These are phyloP conservation scores for Moesziomyces parantarcticus DNA, from an alignment of 1,284 basidiomycete species.

Conservation along the genomic window DNA sequence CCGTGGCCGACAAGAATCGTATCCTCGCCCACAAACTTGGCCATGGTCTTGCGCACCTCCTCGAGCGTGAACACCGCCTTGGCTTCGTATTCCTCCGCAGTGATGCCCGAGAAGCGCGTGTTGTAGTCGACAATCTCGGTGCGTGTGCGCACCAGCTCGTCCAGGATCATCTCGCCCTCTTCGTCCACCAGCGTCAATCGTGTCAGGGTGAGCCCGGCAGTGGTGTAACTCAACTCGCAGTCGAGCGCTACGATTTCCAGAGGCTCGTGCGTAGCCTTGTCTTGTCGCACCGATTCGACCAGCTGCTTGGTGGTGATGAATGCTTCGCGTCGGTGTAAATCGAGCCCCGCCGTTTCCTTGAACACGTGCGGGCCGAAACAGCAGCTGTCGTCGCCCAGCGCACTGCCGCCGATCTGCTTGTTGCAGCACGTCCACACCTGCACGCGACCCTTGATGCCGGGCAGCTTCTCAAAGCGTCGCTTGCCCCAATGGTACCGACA, in stretches of 20 bases:
- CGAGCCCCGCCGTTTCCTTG: conserved; percentile 54
- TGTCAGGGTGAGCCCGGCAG: conserved; percentile 60
- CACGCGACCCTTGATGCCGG: conserved; percentile 31
- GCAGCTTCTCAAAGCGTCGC: conserved; percentile 42
- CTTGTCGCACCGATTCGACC: conserved; percentile 12
- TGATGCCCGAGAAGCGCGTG: conserved; percentile 64
- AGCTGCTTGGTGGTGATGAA: conserved; percentile 51
- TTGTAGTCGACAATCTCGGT: conserved; percentile 62
- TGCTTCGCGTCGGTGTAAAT: conserved; percentile 55
- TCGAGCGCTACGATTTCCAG: conserved; percentile 62
- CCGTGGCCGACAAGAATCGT: conserved; percentile 65
- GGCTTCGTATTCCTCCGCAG: conserved; percentile 43
- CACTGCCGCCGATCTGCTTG: conserved; percentile 46
- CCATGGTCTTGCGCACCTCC: conserved; percentile 46
- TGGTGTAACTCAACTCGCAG: conserved; percentile 65
- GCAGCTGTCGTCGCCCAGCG: conserved; percentile 54
- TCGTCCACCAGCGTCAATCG: conserved; percentile 62
- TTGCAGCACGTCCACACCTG: conserved; percentile 62
- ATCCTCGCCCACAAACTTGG: conserved; percentile 49
- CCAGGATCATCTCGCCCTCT: conserved; percentile 54
- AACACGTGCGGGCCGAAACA: conserved; percentile 63
- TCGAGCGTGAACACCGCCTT: conserved; percentile 49
- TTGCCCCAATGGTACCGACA: conserved; percentile 62
- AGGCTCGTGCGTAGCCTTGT: conserved; percentile 1
- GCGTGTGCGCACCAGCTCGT: conserved; percentile 53